Percentiles rank a stretch among this genome's conserved stretches.
Conservation (phyloP, 805 yeast species). For the Cyberlindnera americana region DNA sequence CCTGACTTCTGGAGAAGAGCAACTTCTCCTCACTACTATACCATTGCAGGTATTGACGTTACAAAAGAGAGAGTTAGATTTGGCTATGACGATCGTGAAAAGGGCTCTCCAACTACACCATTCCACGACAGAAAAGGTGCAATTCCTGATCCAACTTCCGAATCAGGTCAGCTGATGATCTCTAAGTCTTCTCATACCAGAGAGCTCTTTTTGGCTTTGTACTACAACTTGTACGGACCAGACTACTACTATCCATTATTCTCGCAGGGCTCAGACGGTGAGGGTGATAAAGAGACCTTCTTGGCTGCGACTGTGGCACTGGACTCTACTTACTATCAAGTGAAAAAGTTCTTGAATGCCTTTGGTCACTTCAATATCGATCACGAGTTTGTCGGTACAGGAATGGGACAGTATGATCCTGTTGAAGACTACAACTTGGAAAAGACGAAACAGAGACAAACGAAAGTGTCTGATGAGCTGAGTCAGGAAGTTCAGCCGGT, state of each 20-base stretch:
- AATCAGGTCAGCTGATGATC: conserved; percentile 61
- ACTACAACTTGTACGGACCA: conserved; percentile 60
- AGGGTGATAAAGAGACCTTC: conserved; percentile 60
- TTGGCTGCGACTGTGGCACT: conserved; percentile 57
- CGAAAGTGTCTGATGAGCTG: conserved; percentile 13
- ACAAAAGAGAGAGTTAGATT: conserved; percentile 37
- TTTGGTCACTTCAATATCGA: conserved; percentile 46
- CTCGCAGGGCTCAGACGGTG: conserved; percentile 53
- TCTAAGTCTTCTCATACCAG: conserved; percentile 52
- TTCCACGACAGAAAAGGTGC: conserved; percentile 59
- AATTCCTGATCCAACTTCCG: conserved; percentile 59
- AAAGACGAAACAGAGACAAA: conserved; percentile 23
- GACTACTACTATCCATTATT: conserved; percentile 54
- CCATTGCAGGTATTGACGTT: conserved; percentile 56
- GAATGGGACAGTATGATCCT: conserved; percentile 63
- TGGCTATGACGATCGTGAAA: conserved; percentile 37
- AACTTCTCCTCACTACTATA: conserved; percentile 69
- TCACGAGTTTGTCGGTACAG: conserved; percentile 48
- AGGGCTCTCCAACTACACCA: conserved; percentile 36
- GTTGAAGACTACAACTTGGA: conserved; percentile 43
- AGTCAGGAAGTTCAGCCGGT: conserved; percentile 17
- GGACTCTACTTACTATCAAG: conserved; percentile 55
- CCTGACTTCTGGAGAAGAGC: conserved; percentile 90
- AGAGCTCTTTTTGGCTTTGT: conserved; percentile 51
- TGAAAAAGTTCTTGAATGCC: conserved; percentile 52